Evolutionary conservation across 345 rosid genomes (phyloP).

Genomic region (Adansonia digitata): DNA sequence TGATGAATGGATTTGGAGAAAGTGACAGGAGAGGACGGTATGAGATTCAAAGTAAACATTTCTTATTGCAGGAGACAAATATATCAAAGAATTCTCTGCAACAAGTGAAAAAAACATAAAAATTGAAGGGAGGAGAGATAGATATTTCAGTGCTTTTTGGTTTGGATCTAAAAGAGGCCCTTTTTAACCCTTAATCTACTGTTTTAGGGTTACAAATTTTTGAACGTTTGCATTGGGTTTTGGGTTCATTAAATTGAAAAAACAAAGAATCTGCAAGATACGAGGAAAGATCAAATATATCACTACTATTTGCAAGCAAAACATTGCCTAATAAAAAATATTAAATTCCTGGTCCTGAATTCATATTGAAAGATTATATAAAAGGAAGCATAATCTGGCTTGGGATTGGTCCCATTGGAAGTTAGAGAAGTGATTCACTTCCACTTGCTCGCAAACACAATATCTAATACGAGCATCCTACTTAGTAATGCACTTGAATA

Average conservation of each 20-base stretch:
- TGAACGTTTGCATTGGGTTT: neutral
- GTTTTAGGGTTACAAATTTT: neutral
- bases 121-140: neutral
- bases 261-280: neutral
- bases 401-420: too few relatives aligned
- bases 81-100: constrained; percentile 8
- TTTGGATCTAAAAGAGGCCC: neutral
- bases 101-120: neutral
- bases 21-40: constrained; percentile 38
- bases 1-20: constrained; percentile 33
- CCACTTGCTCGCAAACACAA: too few relatives aligned
- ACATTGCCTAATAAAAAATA: too few relatives aligned
- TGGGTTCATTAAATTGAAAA: neutral
- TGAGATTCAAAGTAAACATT: constrained; percentile 56
- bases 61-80: neutral
- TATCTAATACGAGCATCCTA: too few relatives aligned
- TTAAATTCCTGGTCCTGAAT: too few relatives aligned
- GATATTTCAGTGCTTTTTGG: neutral
- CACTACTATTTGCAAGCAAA: neutral
- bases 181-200: neutral
- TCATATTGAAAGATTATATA: too few relatives aligned
- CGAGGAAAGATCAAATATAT: neutral
- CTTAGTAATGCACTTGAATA: too few relatives aligned
- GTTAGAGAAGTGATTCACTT: too few relatives aligned
- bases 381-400: too few relatives aligned